Evolutionary conservation across 2,329 filamentous ascomycete species (phyloP), one percentile per base, ranked within the genome.

Genomic region (Claviceps cyperi): DNA sequence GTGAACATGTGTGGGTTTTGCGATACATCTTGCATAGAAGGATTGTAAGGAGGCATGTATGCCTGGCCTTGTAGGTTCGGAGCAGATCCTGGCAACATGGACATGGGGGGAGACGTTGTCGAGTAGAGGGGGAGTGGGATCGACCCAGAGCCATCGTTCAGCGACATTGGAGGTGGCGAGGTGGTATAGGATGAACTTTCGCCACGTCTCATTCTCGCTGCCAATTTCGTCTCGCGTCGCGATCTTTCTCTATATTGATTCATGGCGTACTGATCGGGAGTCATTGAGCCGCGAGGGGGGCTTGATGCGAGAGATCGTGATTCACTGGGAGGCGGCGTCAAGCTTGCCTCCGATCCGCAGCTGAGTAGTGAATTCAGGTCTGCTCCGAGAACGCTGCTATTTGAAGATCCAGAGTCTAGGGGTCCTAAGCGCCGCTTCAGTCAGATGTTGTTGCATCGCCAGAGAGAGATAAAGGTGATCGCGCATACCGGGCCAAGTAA

Each of bases 161-260:
- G 57, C 6, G 57, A 47, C 55, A 65, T 62, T 4, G 60, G 54
- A 8, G 64, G 55, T 7, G 64, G 62, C 66, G 69, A 58, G 62
- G 66, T 53, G 66, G 60, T 45, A 65, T 71, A 57, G 57, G 74
- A 53, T 55, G 62, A 66, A 64, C 73, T 77, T 60, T 69, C 72
- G 35, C 70, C 69, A 49, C 77, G 72, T 54, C 73, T 71, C 46
- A 73, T 67, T 52, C 77, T 72, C 8, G 65, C 62, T 3, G 71
- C 68, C 15, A 75, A 62, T 60, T 81, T 82, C 6, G 74, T 74
- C 55, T 78, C 76, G 56, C 78, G 70, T 51, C 80, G 73, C 43
- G 70, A 74, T 56, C 75, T 75, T 55, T 81, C 78, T 53, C 73
- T 71, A 57, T 82, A 78, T 52, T 77, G 71, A 65, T 78, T 81